Conservation (phyloP, 169 alveolate genomes). For the Babesia bigemina region DNA sequence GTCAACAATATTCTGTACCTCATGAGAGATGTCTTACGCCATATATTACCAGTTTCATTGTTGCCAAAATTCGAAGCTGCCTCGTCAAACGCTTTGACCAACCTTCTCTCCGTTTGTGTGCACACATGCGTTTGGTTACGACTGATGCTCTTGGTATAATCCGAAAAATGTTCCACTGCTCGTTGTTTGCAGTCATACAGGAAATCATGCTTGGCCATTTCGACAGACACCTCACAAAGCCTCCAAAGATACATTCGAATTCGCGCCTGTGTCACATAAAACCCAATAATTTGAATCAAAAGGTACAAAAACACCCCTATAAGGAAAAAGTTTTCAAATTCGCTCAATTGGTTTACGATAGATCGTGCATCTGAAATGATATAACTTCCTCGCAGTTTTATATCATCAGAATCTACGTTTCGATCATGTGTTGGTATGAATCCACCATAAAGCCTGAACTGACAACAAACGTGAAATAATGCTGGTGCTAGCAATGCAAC, state of each 20-base stretch:
- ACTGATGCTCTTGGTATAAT: conserved; percentile 23
- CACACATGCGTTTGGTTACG: conserved; percentile 18
- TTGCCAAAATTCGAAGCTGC: conserved; percentile 48
- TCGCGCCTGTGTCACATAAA: conserved; percentile 33
- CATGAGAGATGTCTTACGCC: conserved; percentile 21
- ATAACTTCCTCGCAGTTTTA: neutral
- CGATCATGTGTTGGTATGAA: conserved; percentile 9
- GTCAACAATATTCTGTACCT: conserved; percentile 27
- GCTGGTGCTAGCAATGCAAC: conserved; percentile 45
- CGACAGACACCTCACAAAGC: conserved; percentile 45
- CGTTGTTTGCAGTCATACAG: conserved; percentile 36
- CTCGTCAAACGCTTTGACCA: conserved; percentile 47
- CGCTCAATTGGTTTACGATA: conserved; percentile 38
- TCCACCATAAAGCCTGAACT: conserved; percentile 48
- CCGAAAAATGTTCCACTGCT: conserved; percentile 44
- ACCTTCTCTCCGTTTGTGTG: conserved; percentile 15
- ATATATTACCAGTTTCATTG: conserved; percentile 26
- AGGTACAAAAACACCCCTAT: conserved; percentile 53
- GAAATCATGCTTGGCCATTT: conserved; percentile 30
- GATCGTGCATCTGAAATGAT: neutral
- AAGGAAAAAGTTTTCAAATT: conserved; percentile 59
- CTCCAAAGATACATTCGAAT: conserved; percentile 39
- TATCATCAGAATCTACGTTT: neutral
- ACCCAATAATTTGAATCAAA: conserved; percentile 51
- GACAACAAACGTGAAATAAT: conserved; percentile 52